phyloP scores from a whole-genome alignment of 2,329 filamentous ascomycete species.

The Trichothecium roseum region DNA sequence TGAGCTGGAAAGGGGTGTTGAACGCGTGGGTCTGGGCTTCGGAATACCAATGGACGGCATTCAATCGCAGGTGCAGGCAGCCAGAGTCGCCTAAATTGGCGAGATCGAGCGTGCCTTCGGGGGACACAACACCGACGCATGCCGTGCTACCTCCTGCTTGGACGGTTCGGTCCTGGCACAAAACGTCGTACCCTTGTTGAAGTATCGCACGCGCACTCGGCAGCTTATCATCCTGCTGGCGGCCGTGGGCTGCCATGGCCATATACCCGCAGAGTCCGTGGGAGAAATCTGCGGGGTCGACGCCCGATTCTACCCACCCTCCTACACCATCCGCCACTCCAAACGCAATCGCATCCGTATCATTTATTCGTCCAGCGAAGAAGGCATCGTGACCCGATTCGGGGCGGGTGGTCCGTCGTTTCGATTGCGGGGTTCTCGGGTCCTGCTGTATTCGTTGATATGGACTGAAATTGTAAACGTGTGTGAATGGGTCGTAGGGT shows the following conservation, averaged over 20 bases:
- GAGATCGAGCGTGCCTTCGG: constrained; percentile 68
- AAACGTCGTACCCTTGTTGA: constrained; percentile 73
- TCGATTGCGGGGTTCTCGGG: constrained; percentile 23
- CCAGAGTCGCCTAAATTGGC: constrained; percentile 95
- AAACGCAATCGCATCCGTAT: constrained; percentile 63
- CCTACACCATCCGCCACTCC: constrained; percentile 92
- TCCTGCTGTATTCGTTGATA: constrained; percentile 39
- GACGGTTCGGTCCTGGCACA: constrained; percentile 64
- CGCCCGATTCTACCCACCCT: constrained; percentile 84
- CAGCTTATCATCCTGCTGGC: constrained; percentile 25
- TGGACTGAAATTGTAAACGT: constrained; percentile 65
- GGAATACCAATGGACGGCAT: constrained; percentile 75
- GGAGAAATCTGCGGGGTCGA: constrained; percentile 92
- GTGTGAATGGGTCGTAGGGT: constrained; percentile 54
- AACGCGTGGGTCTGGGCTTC: constrained; percentile 90
- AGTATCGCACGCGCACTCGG: constrained; percentile 58
- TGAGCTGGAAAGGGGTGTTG: constrained; percentile 94
- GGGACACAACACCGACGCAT: constrained; percentile 68
- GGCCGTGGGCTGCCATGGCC: constrained; percentile 61
- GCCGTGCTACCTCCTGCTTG: constrained; percentile 84
- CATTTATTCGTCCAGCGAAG: constrained; percentile 76
- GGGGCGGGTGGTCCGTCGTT: constrained; percentile 38
- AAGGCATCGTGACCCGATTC: constrained; percentile 92
- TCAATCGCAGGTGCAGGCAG: constrained; percentile 76
- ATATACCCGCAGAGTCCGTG: constrained; percentile 91